Evolutionary conservation across 1,284 basidiomycete species (phyloP).

Genomic region (Schizophyllum amplum): DNA sequence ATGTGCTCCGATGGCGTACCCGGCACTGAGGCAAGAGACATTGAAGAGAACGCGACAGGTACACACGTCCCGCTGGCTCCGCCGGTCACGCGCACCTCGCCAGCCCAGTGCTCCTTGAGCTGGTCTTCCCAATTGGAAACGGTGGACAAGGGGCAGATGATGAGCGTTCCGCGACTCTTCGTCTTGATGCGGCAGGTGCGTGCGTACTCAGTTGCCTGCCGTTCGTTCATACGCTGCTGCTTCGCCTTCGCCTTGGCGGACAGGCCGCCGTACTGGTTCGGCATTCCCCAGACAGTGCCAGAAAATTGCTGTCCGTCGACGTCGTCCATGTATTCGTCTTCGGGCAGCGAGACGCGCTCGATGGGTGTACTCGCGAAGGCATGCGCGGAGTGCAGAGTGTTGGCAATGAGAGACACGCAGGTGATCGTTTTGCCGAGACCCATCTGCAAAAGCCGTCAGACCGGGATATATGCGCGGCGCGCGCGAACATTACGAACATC

Average conservation of each 20-base stretch:
- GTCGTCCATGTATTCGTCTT: slow-evolving; percentile 25
- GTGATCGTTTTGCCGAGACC: slow-evolving; percentile 98
- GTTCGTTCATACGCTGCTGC: slow-evolving; percentile 55
- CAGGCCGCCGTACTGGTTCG: slow-evolving; percentile 30
- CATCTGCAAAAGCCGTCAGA: slow-evolving; percentile 54
- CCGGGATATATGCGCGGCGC: slow-evolving; percentile 8
- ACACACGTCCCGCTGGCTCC: slow-evolving; percentile 45
- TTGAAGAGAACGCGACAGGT: slow-evolving; percentile 20
- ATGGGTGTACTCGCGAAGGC: slow-evolving; percentile 59
- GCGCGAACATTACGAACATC: slow-evolving; percentile 54
- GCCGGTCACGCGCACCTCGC: slow-evolving; percentile 75
- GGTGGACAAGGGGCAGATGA: slow-evolving; percentile 94
- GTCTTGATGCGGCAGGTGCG: slow-evolving; percentile 68
- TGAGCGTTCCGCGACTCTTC: slow-evolving; percentile 86
- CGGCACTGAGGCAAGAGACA: slow-evolving; percentile 19
- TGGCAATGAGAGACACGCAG: slow-evolving; percentile 85
- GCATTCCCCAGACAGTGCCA: slow-evolving; percentile 81
- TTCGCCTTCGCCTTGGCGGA: slow-evolving; percentile 56
- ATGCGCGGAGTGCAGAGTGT: slow-evolving; percentile 68
- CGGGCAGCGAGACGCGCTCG: slow-evolving; percentile 33
- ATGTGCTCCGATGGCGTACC: slow-evolving; percentile 22
- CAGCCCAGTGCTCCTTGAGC: slow-evolving; percentile 91
- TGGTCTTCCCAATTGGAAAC: slow-evolving; percentile 99
- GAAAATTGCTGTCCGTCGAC: slow-evolving; percentile 52
- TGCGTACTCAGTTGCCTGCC: slow-evolving; percentile 56